Evolutionary conservation across 805 yeast genomes (phyloP).

Genomic region (Teunomyces tritomae): DNA sequence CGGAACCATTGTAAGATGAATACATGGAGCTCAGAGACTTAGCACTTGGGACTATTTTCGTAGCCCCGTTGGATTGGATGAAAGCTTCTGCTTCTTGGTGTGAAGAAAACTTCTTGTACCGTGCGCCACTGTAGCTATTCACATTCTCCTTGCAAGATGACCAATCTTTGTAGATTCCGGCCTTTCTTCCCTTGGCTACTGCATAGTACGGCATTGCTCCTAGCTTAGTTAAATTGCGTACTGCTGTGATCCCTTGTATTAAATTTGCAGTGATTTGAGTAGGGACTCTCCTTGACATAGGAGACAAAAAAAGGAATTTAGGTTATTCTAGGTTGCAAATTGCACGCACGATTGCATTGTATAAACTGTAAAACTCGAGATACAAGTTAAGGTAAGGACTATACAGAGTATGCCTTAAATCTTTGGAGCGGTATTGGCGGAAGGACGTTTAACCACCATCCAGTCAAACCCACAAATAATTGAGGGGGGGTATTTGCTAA

Average conservation of each 20-base stretch:
- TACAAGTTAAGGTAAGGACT: no score
- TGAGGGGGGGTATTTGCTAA: no score
- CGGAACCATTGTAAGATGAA: not conserved
- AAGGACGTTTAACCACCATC: no score
- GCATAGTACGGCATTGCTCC: slow-evolving; percentile 31
- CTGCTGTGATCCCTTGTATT: not conserved
- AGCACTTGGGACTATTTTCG: not conserved
- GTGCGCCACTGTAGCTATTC: slow-evolving; percentile 54
- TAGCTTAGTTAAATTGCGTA: not conserved
- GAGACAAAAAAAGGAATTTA: no score
- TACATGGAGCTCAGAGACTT: not conserved
- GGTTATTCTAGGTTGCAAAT: no score
- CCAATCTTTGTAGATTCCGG: slow-evolving; percentile 67
- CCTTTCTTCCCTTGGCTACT: slow-evolving; percentile 32
- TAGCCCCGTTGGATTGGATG: not conserved
- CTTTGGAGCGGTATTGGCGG: no score
- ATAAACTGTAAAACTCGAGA: no score
- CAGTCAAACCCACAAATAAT: no score
- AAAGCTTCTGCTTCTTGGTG: slow-evolving; percentile 43
- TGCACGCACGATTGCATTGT: no score
- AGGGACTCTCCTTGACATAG: no score
- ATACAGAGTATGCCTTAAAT: no score
- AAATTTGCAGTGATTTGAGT: no score
- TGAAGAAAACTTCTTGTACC: slow-evolving; percentile 53
- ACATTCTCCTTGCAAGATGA: slow-evolving; percentile 50